These are phyloP conservation scores for Boechera stricta DNA, from an alignment of 345 rosid genomes.

Conservation along the genomic window DNA sequence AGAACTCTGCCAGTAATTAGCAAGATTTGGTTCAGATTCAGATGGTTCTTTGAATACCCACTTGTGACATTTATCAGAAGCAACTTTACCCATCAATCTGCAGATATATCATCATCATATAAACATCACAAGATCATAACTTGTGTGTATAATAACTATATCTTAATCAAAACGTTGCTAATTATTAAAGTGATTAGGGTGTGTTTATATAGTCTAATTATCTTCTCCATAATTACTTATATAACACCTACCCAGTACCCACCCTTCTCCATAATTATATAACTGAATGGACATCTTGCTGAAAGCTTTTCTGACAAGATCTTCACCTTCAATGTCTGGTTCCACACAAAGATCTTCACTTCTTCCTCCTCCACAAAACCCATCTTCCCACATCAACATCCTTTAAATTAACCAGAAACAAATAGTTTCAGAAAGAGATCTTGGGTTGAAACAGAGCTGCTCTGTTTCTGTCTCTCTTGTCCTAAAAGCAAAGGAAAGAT, in stretches of 20 bases:
- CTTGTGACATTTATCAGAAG: constrained; percentile 99
- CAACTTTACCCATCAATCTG: constrained; percentile 99
- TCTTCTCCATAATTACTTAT: constrained; percentile 24
- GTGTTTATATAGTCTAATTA: constrained; percentile 39
- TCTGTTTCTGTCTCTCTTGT: constrained; percentile 13
- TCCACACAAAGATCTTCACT: constrained; percentile 71
- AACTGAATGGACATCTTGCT: constrained; percentile 99
- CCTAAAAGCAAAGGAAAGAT: constrained; percentile 9
- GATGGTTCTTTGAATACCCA: constrained; percentile 99
- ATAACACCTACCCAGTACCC: constrained; percentile 95
- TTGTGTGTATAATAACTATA: not conserved
- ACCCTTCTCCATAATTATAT: constrained; percentile 99
- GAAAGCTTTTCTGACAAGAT: constrained; percentile 96
- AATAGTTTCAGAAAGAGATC: constrained; percentile 30
- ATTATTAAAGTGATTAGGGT: constrained; percentile 33
- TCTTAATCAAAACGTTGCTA: constrained; percentile 2
- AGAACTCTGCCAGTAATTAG: constrained; percentile 99
- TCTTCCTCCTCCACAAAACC: constrained; percentile 82
- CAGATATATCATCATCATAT: constrained; percentile 1
- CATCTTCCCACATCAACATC: constrained; percentile 99
- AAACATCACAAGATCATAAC: constrained; percentile 32
- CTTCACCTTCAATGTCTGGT: constrained; percentile 79
- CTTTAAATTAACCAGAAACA: constrained; percentile 41
- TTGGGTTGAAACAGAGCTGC: constrained; percentile 21
- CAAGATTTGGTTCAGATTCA: constrained; percentile 90